phyloP scores from a whole-genome alignment of 345 rosid species.

The Euphorbia tirucalli region DNA sequence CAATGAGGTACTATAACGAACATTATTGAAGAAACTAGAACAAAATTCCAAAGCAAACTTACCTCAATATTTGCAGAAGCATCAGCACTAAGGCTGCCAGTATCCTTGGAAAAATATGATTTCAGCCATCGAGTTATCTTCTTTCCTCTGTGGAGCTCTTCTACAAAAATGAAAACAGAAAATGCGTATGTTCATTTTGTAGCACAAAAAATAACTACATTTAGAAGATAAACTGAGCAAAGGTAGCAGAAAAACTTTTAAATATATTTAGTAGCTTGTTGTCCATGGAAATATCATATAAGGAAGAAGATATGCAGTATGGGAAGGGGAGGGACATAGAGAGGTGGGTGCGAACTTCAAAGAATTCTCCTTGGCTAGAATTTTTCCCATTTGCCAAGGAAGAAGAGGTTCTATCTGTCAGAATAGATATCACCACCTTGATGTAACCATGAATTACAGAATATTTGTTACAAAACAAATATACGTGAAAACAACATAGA shows the following conservation, averaged over 20 bases:
- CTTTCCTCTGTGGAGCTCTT: constrained; percentile 49
- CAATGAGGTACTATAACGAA: constrained; percentile 1
- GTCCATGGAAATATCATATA: neutral
- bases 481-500: neutral
- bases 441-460: neutral
- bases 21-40: constrained; percentile 9
- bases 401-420: neutral
- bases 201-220: too few relatives aligned
- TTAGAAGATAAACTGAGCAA: too few relatives aligned
- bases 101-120: constrained; percentile 50
- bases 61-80: constrained; percentile 48
- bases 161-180: constrained; percentile 21
- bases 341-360: neutral
- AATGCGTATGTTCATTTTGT: too few relatives aligned
- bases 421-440: neutral
- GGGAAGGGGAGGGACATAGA: neutral
- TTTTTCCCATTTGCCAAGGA: too few relatives aligned
- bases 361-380: neutral
- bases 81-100: constrained; percentile 27
- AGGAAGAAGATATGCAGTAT: neutral
- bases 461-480: too few relatives aligned
- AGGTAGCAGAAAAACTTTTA: too few relatives aligned
- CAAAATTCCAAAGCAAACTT: constrained; percentile 5
- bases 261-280: too few relatives aligned
- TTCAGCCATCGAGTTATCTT: constrained; percentile 56